Conservation (phyloP, 805 yeast genomes). For the Saturnispora silvae region DNA sequence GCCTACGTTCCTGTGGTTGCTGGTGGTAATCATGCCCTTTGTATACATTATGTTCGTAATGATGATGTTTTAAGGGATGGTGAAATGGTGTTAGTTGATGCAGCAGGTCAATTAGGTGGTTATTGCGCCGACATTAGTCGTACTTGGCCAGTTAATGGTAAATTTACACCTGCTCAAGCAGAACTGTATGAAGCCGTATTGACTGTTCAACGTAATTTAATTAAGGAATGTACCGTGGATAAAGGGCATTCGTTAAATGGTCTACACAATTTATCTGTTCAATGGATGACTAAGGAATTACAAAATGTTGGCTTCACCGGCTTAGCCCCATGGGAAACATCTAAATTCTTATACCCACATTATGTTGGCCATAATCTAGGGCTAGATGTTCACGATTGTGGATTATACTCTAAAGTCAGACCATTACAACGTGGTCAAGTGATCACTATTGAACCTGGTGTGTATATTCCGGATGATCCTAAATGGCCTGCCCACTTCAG, state of each 20-base stretch:
- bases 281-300: conserved; percentile 49
- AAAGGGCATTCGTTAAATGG: conserved; percentile 53
- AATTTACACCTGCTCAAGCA: conserved; percentile 64
- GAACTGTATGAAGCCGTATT: conserved; percentile 86
- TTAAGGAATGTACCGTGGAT: conserved; percentile 51
- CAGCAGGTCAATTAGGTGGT: conserved; percentile 89
- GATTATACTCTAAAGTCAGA: conserved; percentile 46
- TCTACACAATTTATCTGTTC: conserved; percentile 61
- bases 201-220: conserved; percentile 70
- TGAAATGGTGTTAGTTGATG: conserved; percentile 82
- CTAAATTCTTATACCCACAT: conserved; percentile 70
- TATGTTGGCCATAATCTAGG: conserved; percentile 95
- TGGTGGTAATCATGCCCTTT: conserved; percentile 79
- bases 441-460: conserved; percentile 91
- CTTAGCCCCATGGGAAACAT: conserved; percentile 41
- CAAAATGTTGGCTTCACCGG: conserved; percentile 58
- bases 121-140: conserved; percentile 94
- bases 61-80: conserved; percentile 69
- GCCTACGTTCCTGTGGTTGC: conserved; percentile 97
- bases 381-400: conserved; percentile 79
- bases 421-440: conserved; percentile 63
- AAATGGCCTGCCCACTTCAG: conserved; percentile 71
- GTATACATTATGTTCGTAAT: conserved; percentile 89
- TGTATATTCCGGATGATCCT: conserved; percentile 69
- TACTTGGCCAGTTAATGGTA: conserved; percentile 85